Evolutionary conservation across 768 basidiomycete genomes (phyloP).

Genomic region (Leccinum variicolor): DNA sequence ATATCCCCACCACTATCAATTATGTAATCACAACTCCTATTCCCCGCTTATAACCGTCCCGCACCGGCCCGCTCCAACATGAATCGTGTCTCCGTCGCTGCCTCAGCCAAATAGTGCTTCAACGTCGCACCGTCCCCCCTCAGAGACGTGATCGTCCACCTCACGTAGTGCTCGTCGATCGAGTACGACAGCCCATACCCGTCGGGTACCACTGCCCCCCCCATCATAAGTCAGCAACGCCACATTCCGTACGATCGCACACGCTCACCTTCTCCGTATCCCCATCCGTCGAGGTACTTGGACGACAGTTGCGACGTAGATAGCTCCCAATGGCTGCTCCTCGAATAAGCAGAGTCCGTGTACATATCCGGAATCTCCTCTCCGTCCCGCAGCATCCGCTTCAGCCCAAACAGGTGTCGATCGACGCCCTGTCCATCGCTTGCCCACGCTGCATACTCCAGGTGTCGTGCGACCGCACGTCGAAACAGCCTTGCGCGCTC

Average conservation of each 20-base stretch:
- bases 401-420: constrained; percentile 91
- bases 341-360: constrained; percentile 63
- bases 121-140: constrained; percentile 49
- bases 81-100: constrained; percentile 50
- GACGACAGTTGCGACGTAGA: constrained; percentile 86
- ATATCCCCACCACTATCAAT: constrained; percentile 17
- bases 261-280: constrained; percentile 85
- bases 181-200: constrained; percentile 92
- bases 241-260: not conserved
- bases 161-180: constrained; percentile 78
- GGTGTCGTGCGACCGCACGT: constrained; percentile 74
- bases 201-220: constrained; percentile 70
- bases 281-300: constrained; percentile 89
- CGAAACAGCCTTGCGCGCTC: constrained; percentile 68
- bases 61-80: constrained; percentile 82
- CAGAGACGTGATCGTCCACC: constrained; percentile 86
- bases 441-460: constrained; percentile 86
- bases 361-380: constrained; percentile 76
- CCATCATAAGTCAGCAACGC: constrained; percentile 7
- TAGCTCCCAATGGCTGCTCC: constrained; percentile 87
- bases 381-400: constrained; percentile 70
- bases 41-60: constrained; percentile 12
- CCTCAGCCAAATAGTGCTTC: constrained; percentile 72
- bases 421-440: constrained; percentile 95
- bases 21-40: constrained; percentile 22